Base-by-base conservation (phyloP, 345 rosid species). In the Litchi chinensis region DNA sequence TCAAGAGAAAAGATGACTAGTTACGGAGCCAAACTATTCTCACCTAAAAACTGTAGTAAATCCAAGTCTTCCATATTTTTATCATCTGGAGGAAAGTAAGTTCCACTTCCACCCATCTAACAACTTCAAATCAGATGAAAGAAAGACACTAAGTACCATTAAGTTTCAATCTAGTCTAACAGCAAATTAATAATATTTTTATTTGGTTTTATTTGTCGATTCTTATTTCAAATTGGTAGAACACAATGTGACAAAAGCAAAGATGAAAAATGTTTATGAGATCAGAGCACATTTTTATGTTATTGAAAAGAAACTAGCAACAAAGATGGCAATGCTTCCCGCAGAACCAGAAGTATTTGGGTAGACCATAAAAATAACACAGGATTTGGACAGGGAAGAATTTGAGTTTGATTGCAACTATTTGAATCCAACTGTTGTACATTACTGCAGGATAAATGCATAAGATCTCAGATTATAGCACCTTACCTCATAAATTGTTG, bases 11-110 rank as follows among this genome's bases (percentile, higher is more conserved):
- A n/a, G n/a, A n/a, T 10, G 54, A 64, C 15, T 22, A 56, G 57
- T 7, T 5, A 11, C 37, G 19, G 32, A 62, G 60, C 46, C 48
- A 75, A 11, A 21, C 2, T 60, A 41, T 68, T 19, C 78, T 68
- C 76, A 93, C 95, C 85, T 93, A 10, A 93, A 90, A 74, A 92
- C 82, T 71, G 97, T 92, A 87, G 91, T 95, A 85, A 95, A 93
- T 56, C 99, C 99, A 8, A 97, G 98, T 78, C 95, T 88, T 79
- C 97, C 98, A 77, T 90, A 88, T n/a, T n/a, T 57, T 90, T 91
- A 86, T n/a, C n/a, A n/a, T n/a, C n/a, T n/a, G n/a, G n/a, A n/a
- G n/a, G n/a, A n/a, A n/a, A n/a, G n/a, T n/a, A n/a, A n/a, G n/a
- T n/a, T n/a, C n/a, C n/a, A n/a, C n/a, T n/a, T n/a, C n/a, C n/a